Evolutionary conservation across 768 basidiomycete genomes (phyloP).

Genomic region (Amanita molliuscula): DNA sequence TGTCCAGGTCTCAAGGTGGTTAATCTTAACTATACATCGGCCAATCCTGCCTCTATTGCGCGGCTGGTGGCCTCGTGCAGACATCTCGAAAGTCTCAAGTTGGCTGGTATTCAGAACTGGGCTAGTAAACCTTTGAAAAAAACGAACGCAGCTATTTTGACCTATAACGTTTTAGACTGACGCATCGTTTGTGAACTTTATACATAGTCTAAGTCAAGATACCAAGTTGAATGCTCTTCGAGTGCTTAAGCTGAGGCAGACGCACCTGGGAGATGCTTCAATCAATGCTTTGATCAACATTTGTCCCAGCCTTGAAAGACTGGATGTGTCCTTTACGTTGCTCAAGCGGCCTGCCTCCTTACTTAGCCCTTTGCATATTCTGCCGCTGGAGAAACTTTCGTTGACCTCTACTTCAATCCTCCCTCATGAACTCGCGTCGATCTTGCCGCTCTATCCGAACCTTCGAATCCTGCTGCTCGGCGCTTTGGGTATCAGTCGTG

Average conservation of each 20-base stretch:
- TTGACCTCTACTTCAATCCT: conserved; percentile 45
- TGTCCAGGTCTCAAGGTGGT: conserved; percentile 35
- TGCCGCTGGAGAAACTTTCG: conserved; percentile 47
- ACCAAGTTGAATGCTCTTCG: conserved; percentile 29
- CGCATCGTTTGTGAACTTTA: conserved; percentile 37
- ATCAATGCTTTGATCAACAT: conserved; percentile 29
- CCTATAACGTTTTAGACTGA: conserved; percentile 36
- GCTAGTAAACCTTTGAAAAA: conserved; percentile 21
- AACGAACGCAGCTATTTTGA: background rate
- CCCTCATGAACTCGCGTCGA: conserved; percentile 25
- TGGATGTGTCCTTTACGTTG: conserved; percentile 59
- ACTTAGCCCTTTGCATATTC: conserved; percentile 15
- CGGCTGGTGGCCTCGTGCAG: conserved; percentile 26
- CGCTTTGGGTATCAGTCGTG: conserved; percentile 41
- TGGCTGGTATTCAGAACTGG: conserved; percentile 54
- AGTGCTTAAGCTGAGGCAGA: conserved; percentile 50
- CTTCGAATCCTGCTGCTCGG: conserved; percentile 46
- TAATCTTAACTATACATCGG: conserved; percentile 55
- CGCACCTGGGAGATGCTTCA: conserved; percentile 38
- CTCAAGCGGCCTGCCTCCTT: conserved; percentile 6
- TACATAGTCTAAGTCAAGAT: conserved; percentile 16
- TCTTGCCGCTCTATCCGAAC: conserved; percentile 27
- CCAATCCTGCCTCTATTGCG: conserved; percentile 36
- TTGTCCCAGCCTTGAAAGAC: conserved; percentile 39
- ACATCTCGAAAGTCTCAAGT: conserved; percentile 44